Base-by-base conservation (phyloP, 768 basidiomycete species). In the Podaxis carcinomalis region DNA sequence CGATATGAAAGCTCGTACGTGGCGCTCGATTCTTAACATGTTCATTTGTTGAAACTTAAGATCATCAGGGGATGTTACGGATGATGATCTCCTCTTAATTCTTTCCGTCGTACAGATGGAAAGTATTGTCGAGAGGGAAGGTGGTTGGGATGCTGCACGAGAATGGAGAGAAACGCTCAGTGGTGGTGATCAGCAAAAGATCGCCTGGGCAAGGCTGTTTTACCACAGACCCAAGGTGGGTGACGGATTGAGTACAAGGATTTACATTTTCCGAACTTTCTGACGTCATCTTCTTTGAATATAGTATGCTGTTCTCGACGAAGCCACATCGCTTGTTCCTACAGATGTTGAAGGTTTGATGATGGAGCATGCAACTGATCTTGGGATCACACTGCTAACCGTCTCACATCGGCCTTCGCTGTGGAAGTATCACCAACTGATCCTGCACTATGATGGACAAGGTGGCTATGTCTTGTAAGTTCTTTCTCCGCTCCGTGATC, bases 181-280 rank as follows among this genome's bases (percentile, higher is more conserved):
- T 68, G 95, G 96, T 1, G 95, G 95, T 19, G 96, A 97, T 72
- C 93, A 98, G 72, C 95, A 98, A 75, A 88, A 95, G 75, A 90
- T 98, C 60, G 96, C 96, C 0, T 98, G 96, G 94, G 96, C 94
- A 11, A 78, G 96, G 66, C 73, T 99, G 66, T 99, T 98, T 71
- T 99, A 99, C 72, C 96, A 98, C 70, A 78, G 82, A 60, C 96
- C 96, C 9, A 95, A 93, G 82, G 93, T 87, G 64, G 65, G 79
- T 39, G 5, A 40, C 87, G 64, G 65, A 79, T 39, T 39, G 4
- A 40, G 39, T 10, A 13, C 16, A 6, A 47, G 21, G 32, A 23
- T 19, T 27, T 13, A 16, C 42, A 13, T 23, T 42, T 23, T 42
- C 2, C 51, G n/a, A 19, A 62, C 57, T 46, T 61, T 35, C 28